Evolutionary conservation across 2,329 filamentous ascomycete species (phyloP), one percentile per base, ranked within the genome.

Genomic region (Botrytis sinoallii): DNA sequence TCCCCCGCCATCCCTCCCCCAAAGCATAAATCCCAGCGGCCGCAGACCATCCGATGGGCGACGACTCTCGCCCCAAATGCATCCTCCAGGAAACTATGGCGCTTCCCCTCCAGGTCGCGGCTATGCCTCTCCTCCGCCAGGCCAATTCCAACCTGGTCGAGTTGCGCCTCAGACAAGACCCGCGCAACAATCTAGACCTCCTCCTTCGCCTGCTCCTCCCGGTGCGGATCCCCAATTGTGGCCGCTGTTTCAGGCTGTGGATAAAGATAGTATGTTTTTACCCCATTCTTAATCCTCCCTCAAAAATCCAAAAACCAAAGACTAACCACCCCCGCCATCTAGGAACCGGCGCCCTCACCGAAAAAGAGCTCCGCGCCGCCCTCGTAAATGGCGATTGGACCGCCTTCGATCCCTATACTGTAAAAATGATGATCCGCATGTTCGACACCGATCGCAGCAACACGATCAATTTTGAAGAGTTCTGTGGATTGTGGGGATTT

Each of bases 361-460:
- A 97, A 83, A 87, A 87, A 70, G 95, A 98, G 83, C 90, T 99
- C 60, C 92, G 93, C 16, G 91, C 93, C 1, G 96, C 96, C 32
- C 90, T 99, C 9, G 95, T 98, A 74, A 99, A 99, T 81, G 95
- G 95, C 72, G 96, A 99, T 86, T 98, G 93, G 89, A 93, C 93
- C 1, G 89, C 94, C 7, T 99, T 99, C 82, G 95, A 99, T 83
- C 88, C 91, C 7, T 93, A 97, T 79, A 99, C 96, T 1, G 95
- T 98, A 77, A 92, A 92, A 80, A 97, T 98, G 93, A 98, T 99
- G 95, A 98, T 99, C 78, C 92, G 95, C 81, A 98, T 99, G 96
- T 99, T 99, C 84, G 95, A 98, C 84, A 93, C 92, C 74, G 93
- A 98, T 84, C 92, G 93, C 78, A 92, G 89, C 75, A 94, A 95